Base-by-base conservation (phyloP, 2,329 filamentous ascomycete genomes). In the Cladophialophora psammophila region DNA sequence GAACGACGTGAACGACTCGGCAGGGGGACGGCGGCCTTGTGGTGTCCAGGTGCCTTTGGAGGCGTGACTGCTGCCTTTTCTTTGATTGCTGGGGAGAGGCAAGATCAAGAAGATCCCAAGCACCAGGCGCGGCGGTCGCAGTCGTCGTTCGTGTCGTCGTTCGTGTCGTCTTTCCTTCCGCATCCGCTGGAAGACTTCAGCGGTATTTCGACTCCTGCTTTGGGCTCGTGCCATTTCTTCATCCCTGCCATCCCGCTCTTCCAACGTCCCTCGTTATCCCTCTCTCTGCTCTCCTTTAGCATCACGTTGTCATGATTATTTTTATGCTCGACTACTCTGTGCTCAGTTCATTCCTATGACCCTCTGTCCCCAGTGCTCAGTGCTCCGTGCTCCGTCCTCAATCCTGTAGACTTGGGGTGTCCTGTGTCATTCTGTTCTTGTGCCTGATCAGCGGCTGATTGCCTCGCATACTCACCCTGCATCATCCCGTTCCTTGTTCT, bases 141-240 rank as follows among this genome's bases (percentile, higher is more conserved):
- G 26, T 26, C 2, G 26, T 26, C 26, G 26, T 26, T 26, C 26
- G 3, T 26, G 26, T 26, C 2, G 53, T 38, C 36, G n/a, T n/a
- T n/a, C n/a, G n/a, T n/a, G n/a, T n/a, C n/a, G n/a, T n/a, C 35
- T n/a, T 35, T 56, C 53, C 53, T 36, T 56, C 53, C 53, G 5
- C 53, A 20, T 55, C 53, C 32, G 52, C 52, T 56, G 53, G 32
- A 35, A 18, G 32, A 13, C 12, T 31, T 56, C 32, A 34, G 36
- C 7, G 13, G 18, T 15, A n/a, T 4, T 1, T 36, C 18, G 53
- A 34, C 13, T n/a, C 8, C 13, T n/a, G 18, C 18, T 12, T 31
- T 10, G 8, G 45, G 18, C 45, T 5, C 18, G 20, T 50, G 45
- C 26, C 45, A 13, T 26, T 50, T 50, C 20, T 50, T 50, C 18